These are phyloP conservation scores for Limnanthes douglasii DNA, from an alignment of 345 rosid species.

Conservation along the genomic window DNA sequence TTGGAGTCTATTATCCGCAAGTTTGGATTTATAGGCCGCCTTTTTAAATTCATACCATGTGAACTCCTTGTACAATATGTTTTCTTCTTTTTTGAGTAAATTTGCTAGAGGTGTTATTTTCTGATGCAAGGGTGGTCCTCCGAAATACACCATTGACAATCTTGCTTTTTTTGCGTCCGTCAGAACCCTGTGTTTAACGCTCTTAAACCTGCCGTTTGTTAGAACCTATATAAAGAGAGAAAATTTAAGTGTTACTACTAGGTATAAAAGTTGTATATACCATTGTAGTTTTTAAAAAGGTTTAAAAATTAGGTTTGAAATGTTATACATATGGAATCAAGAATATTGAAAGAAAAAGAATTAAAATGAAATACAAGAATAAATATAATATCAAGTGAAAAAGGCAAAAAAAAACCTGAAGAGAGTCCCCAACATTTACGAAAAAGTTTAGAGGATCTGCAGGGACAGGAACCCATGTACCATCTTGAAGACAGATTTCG, in stretches of 20 bases:
- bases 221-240: conserved; percentile 32
- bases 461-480: conserved; percentile 62
- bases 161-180: conserved; percentile 36
- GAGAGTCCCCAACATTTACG: conserved; percentile 68
- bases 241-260: background rate
- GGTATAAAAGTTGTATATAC: background rate
- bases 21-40: conserved; percentile 49
- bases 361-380: background rate
- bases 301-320: background rate
- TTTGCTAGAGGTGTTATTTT: conserved; percentile 43
- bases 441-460: conserved; percentile 73
- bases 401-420: conserved; percentile 37
- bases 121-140: conserved; percentile 51
- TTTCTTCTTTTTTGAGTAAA: conserved; percentile 34
- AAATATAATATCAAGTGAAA: background rate
- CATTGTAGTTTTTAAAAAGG: background rate
- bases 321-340: background rate
- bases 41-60: conserved; percentile 65
- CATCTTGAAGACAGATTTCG: conserved; percentile 48
- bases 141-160: conserved; percentile 76
- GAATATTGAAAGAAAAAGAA: background rate
- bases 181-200: conserved; percentile 79
- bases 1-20: conserved; percentile 62
- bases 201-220: conserved; percentile 70
- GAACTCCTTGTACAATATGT: conserved; percentile 56